Percentiles rank a stretch among this genome's conserved stretches.
Conservation (phyloP, 2,329 filamentous ascomycete genomes). For the Myriosclerotinia scirpicola region DNA sequence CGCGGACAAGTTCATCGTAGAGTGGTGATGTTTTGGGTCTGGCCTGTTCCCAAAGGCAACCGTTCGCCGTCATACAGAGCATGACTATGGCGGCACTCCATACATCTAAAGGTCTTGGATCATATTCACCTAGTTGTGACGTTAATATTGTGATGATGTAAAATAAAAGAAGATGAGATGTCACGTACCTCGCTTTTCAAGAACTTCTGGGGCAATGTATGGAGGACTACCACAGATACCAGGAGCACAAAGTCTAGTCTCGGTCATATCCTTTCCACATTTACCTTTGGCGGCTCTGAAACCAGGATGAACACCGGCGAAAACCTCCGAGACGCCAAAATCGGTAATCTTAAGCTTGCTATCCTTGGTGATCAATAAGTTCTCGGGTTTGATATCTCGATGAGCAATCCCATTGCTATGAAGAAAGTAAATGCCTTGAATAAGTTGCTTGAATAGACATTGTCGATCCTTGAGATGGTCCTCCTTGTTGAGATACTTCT, state of each 20-base stretch:
- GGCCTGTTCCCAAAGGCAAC: slow-evolving; percentile 72
- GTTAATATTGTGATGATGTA: slow-evolving; percentile 14
- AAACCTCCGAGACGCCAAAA: slow-evolving; percentile 87
- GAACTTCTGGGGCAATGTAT: slow-evolving; percentile 84
- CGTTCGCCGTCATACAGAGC: slow-evolving; percentile 71
- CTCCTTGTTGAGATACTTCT: slow-evolving; percentile 63
- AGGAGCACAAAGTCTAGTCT: slow-evolving; percentile 69
- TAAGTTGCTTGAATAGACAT: slow-evolving; percentile 86
- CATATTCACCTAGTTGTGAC: slow-evolving; percentile 52
- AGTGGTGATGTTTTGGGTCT: slow-evolving; percentile 49
- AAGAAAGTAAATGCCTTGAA: slow-evolving; percentile 79
- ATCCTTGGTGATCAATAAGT: slow-evolving; percentile 74
- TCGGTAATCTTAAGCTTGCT: slow-evolving; percentile 89
- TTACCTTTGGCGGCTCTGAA: slow-evolving; percentile 69
- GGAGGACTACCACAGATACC: slow-evolving; percentile 83
- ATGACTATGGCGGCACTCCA: slow-evolving; percentile 86
- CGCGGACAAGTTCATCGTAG: slow-evolving; percentile 64
- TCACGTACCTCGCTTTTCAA: slow-evolving; percentile 57
- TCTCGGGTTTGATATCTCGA: slow-evolving; percentile 88
- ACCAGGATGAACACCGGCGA: slow-evolving; percentile 78
- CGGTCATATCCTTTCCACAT: slow-evolving; percentile 71
- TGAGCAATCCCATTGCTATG: slow-evolving; percentile 85
- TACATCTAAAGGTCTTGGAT: slow-evolving; percentile 78
- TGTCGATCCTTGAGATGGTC: slow-evolving; percentile 67
- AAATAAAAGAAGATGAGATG: slow-evolving; percentile 27